Conservation (phyloP, 768 basidiomycete genomes). For the Leccinum uliginosum region DNA sequence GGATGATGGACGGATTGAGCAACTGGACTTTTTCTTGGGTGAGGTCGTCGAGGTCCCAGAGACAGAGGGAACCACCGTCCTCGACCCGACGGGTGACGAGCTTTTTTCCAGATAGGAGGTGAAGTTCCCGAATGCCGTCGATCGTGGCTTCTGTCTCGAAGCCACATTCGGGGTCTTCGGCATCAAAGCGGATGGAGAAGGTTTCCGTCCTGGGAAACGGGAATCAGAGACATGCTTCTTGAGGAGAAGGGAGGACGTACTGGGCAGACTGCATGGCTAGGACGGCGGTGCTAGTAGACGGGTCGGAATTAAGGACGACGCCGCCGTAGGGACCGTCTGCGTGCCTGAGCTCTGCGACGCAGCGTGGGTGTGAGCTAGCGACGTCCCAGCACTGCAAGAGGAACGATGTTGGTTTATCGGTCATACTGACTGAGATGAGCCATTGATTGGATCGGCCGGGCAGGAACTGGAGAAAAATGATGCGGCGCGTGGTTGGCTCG, state of each 20-base stretch:
- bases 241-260: constrained; percentile 23
- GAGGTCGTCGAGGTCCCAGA: constrained; percentile 36
- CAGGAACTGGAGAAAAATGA: constrained; percentile 45
- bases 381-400: constrained; percentile 60
- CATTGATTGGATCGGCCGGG: constrained; percentile 39
- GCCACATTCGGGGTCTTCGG: constrained; percentile 31
- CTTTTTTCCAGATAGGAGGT: constrained; percentile 34
- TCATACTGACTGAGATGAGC: constrained; percentile 43
- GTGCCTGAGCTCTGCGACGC: constrained; percentile 38
- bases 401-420: constrained; percentile 23
- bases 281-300: constrained; percentile 26
- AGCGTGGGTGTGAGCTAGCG: constrained; percentile 26
- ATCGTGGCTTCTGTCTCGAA: constrained; percentile 34
- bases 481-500: constrained; percentile 33
- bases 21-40: constrained; percentile 31
- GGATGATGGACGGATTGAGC: constrained; percentile 29
- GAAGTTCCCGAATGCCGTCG: constrained; percentile 31
- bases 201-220: constrained; percentile 36
- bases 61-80: constrained; percentile 26
- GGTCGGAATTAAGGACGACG: constrained; percentile 43
- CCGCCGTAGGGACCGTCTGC: constrained; percentile 36
- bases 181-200: constrained; percentile 37
- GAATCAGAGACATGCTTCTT: background rate
- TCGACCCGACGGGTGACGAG: constrained; percentile 36
- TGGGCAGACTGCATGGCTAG: constrained; percentile 42